Evolutionary conservation across 1,284 basidiomycete species (phyloP).

Genomic region (Mrakiaceae sp.): DNA sequence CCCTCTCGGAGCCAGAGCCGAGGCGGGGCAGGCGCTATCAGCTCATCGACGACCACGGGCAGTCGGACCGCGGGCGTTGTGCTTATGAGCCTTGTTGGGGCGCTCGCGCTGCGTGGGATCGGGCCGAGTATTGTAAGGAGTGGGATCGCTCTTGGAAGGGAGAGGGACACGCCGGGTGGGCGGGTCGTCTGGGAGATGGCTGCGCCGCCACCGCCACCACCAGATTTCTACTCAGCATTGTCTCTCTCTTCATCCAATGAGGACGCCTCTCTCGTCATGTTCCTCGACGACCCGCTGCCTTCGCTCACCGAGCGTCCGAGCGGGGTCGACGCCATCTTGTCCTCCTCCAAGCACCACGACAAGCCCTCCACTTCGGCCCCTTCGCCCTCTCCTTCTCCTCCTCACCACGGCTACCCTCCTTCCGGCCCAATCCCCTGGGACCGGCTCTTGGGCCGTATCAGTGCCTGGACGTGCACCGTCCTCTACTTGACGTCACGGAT

Average conservation of each 20-base stretch:
- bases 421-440: slow-evolving; percentile 24
- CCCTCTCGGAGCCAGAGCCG: too few species aligned
- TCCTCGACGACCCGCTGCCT: not conserved
- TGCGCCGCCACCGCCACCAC: too few species aligned
- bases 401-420: not conserved
- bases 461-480: slow-evolving; percentile 83
- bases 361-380: not conserved
- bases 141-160: too few species aligned
- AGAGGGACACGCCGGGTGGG: too few species aligned
- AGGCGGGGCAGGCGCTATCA: too few species aligned
- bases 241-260: too few species aligned
- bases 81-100: slow-evolving; percentile 31
- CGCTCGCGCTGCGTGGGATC: slow-evolving; percentile 20
- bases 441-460: slow-evolving; percentile 68
- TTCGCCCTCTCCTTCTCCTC: not conserved
- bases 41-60: slow-evolving; percentile 1
- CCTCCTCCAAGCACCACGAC: not conserved
- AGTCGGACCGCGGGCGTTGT: slow-evolving; percentile 31
- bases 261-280: too few species aligned
- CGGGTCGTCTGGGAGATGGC: too few species aligned
- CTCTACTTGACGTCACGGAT: slow-evolving; percentile 81
- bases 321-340: not conserved
- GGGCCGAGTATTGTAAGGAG: too few species aligned
- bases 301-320: not conserved
- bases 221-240: too few species aligned